Evolutionary conservation across 257 asterid genomes (phyloP).

Genomic region (Galeopsis tetrahit): DNA sequence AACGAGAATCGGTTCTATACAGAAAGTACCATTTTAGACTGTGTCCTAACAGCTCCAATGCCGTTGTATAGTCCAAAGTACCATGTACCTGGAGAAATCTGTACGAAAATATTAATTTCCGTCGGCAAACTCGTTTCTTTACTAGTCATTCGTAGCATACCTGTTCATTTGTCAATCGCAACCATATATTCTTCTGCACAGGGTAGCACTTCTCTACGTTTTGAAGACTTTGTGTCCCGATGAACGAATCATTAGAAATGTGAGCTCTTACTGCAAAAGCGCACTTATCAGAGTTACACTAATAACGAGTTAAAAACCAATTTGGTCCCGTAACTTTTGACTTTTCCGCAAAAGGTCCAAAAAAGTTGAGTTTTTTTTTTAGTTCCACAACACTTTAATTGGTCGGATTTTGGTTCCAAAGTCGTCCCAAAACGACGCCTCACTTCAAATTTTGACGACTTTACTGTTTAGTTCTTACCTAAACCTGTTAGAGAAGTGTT

Average conservation of each 20-base stretch:
- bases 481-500: slow-evolving; percentile 67
- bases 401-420: no score
- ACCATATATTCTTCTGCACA: slow-evolving; percentile 70
- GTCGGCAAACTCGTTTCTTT: slow-evolving; percentile 12
- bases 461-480: slow-evolving; percentile 48
- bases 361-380: no score
- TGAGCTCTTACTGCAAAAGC: slow-evolving; percentile 56
- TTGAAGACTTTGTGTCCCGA: slow-evolving; percentile 62
- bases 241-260: slow-evolving; percentile 68
- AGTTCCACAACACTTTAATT: no score
- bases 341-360: no score
- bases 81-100: slow-evolving; percentile 95
- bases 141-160: slow-evolving; percentile 40
- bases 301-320: no score
- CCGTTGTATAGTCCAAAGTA: slow-evolving; percentile 92
- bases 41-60: slow-evolving; percentile 86
- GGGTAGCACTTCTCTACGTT: slow-evolving; percentile 84
- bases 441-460: no score
- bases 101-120: slow-evolving; percentile 37
- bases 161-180: slow-evolving; percentile 84
- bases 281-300: slow-evolving; percentile 29
- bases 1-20: slow-evolving; percentile 12
- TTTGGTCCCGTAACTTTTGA: no score
- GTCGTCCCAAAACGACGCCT: no score
- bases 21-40: slow-evolving; percentile 83